Conservation (phyloP, 2,329 filamentous ascomycete genomes). For the Daldinia sp. region DNA sequence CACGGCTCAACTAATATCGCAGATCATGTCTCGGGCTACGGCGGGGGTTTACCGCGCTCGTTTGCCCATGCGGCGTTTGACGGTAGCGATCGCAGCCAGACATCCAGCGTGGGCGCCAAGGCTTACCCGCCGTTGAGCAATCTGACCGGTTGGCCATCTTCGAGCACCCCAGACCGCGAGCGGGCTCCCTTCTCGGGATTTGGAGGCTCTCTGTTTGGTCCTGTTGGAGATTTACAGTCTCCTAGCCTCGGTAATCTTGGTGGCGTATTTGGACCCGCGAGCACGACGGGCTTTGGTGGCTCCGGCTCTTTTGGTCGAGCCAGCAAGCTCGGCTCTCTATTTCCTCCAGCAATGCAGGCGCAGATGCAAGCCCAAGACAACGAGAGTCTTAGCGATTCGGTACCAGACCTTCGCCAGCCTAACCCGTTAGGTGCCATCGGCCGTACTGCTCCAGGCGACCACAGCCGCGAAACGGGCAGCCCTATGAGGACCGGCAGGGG, state of each 20-base stretch:
- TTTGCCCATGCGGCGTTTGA: constrained; percentile 65
- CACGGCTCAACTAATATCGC: constrained; percentile 66
- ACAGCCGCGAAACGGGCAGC: constrained; percentile 69
- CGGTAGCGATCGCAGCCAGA: constrained; percentile 91
- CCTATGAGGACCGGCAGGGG: constrained; percentile 68
- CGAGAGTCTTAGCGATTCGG: constrained; percentile 66
- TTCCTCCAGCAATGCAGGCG: constrained; percentile 89
- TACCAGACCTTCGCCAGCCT: constrained; percentile 70
- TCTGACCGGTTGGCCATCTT: constrained; percentile 73
- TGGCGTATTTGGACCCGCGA: constrained; percentile 75
- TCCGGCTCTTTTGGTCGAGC: constrained; percentile 77
- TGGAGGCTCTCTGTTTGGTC: constrained; percentile 83
- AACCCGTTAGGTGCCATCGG: constrained; percentile 77
- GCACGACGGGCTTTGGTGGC: constrained; percentile 64
- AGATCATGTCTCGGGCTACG: constrained; percentile 61
- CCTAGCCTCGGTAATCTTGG: constrained; percentile 76
- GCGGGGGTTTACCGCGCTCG: constrained; percentile 59
- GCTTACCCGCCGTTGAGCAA: constrained; percentile 74
- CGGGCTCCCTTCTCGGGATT: constrained; percentile 70
- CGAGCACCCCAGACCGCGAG: constrained; percentile 76
- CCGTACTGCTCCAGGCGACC: constrained; percentile 67
- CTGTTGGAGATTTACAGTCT: constrained; percentile 82
- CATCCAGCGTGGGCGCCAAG: constrained; percentile 86
- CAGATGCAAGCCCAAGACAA: constrained; percentile 84
- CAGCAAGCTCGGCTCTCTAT: constrained; percentile 88